Base-by-base conservation (phyloP, 768 basidiomycete genomes). In the Tricholoma bakamatsutake region DNA sequence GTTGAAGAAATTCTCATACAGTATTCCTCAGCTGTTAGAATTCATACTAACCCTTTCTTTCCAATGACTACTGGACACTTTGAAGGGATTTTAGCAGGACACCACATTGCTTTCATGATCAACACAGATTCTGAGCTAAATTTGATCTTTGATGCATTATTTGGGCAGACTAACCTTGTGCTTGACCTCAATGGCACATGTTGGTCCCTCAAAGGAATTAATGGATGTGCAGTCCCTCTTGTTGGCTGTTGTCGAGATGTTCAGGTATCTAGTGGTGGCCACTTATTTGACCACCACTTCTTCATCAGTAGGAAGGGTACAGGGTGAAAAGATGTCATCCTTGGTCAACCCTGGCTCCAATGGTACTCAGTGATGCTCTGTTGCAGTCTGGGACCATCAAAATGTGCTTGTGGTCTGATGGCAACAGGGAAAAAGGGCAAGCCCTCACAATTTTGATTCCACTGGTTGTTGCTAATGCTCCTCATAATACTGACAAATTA, bases 331-430 rank as follows among this genome's bases (percentile, higher is more conserved):
- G 21, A 24, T 24, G 21, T 24, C 21, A 24, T 24, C 21, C 21
- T 24, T 24, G 21, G 21, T 24, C 21, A 24, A 24, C 21, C 21
- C 21, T 24, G 21, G 21, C 21, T 24, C 21, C 21, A 24, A 24
- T 24, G 21, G 33, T 62, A 63, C 21, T 24, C 21, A 24, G 21
- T 3, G 3, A 24, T 3, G 3, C 21, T 24, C 21, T 24, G 21
- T 24, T n/a, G 15, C 46, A 59, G 0, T 5, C 15, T 1, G 61
- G 65, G 11, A 24, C 47, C 3, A 59, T 61, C 48, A 40, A 53
- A 6, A 61, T 66, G 54, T 27, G 42, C 3, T 3, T 64, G 1
- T 66, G 65, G 65, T 13, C 60, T 11, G 53, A 59, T 5, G 62
- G 65, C 5, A 55, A 61, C 46, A 18, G 53, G 8, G 40, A 42